Evolutionary conservation across 2,329 filamentous ascomycete genomes (phyloP).

Genomic region (Fonsecaea erecta): DNA sequence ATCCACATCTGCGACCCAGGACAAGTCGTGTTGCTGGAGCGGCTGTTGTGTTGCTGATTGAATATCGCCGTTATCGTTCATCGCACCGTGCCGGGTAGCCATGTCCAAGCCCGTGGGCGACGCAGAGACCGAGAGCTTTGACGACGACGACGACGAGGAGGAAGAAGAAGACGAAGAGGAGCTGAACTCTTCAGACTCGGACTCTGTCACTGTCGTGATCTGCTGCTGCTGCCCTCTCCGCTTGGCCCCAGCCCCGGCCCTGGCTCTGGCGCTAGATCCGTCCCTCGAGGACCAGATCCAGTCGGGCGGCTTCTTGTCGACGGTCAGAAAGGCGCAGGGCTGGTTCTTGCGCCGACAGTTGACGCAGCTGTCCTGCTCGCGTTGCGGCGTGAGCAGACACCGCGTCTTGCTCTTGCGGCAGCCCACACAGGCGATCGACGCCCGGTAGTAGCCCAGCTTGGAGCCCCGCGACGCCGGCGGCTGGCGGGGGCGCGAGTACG

Average conservation of each 20-base stretch:
- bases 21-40: neutral
- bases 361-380: constrained; percentile 6
- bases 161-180: too few species aligned
- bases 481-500: constrained; percentile 5
- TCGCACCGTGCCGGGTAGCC: neutral
- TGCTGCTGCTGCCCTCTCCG: too few species aligned
- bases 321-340: constrained; percentile 2
- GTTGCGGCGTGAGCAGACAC: constrained; percentile 1
- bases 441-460: constrained; percentile 10
- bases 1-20: constrained; percentile 5
- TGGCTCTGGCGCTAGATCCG: neutral
- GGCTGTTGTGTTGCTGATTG: too few species aligned
- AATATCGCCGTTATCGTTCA: neutral
- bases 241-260: too few species aligned
- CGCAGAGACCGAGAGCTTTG: neutral
- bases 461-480: constrained; percentile 3
- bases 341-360: constrained; percentile 6
- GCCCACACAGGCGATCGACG: constrained; percentile 11
- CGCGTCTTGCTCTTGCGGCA: constrained; percentile 8
- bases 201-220: too few species aligned
- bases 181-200: too few species aligned
- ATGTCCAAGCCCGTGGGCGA: neutral
- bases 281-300: neutral
- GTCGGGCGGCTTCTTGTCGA: constrained; percentile 10
- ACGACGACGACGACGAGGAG: neutral